Base-by-base conservation (phyloP, 2,329 filamentous ascomycete species). In the Penicillium sp. region DNA sequence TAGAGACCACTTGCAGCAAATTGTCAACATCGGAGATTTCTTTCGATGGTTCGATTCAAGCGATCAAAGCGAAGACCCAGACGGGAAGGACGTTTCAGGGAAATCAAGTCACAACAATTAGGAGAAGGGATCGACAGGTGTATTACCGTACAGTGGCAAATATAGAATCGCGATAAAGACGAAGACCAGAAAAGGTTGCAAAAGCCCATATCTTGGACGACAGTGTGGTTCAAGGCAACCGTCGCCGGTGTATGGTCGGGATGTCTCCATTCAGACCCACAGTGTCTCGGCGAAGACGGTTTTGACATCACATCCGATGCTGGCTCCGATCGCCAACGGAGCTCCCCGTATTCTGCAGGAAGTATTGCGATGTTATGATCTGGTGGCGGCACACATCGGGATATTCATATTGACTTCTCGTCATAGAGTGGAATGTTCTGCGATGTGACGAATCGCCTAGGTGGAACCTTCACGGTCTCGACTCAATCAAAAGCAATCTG, bases 21-120 rank as follows among this genome's bases (percentile, higher is more conserved):
- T 2, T 10, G 19, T 5, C 1, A 3, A 14, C 5, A 21, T 31
- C 37, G 27, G 35, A 16, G 8, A 13, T 46, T 51, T 51, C 35
- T 43, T 16, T 39, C 42, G 4, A 23, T 29, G 43, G 26, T 37
- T 51, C 19, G 45, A 53, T 57, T 31, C 50, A 25, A 29, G n/a
- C 19, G 46, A 26, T 29, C 25, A 23, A 48, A 50, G 31, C 52
- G 31, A 60, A 43, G 53, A 50, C 33, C 48, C 54, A 53, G 58
- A 54, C 37, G 47, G 43, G 56, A 52, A 54, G 52, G 54, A 35
- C 27, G 59, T 63, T 61, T 63, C 61, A 63, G 43, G 16, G 35
- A 59, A 47, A 56, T 54, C 48, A 54, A 49, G 33, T 42, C 19
- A 19, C 27, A 35, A 29, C 50, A 46, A 27, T 53, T 29, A 49